Conservation (phyloP, 306 rosid species). For the Albizia julibrissin region DNA sequence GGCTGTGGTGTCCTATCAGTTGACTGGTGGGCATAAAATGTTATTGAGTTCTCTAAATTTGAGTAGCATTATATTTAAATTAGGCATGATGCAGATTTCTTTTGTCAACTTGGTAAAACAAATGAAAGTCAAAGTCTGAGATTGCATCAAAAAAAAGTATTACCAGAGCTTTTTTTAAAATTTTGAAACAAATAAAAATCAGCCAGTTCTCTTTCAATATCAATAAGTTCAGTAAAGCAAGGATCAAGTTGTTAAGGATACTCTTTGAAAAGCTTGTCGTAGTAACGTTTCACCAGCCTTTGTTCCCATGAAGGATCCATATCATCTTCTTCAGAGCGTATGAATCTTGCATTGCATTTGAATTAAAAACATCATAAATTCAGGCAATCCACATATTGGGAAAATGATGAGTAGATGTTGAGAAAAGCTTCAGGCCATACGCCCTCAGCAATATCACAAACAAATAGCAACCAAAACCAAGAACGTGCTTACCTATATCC, state of each 20-base stretch:
- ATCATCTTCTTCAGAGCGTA: conserved; percentile 93
- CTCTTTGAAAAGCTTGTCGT: conserved; percentile 95
- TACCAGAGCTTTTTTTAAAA: neutral
- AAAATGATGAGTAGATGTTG: conserved; percentile 11
- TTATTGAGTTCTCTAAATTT: conserved; percentile 20
- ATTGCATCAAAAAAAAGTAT: neutral
- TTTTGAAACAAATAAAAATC: conserved; percentile 1
- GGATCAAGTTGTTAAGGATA: conserved; percentile 58
- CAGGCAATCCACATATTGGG: conserved; percentile 29
- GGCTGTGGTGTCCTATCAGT: no score
- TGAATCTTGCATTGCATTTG: conserved; percentile 63
- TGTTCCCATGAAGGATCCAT: conserved; percentile 93
- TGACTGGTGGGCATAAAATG: conserved; percentile 18
- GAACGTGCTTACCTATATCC: conserved; percentile 66
- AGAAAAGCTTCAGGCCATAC: neutral
- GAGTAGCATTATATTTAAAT: neutral
- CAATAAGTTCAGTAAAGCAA: conserved; percentile 8
- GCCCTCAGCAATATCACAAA: conserved; percentile 3
- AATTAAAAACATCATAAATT: conserved; percentile 37
- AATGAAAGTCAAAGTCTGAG: neutral
- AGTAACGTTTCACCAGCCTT: conserved; percentile 93
- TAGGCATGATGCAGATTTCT: conserved; percentile 10
- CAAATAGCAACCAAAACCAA: conserved; percentile 13
- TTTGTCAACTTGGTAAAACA: conserved; percentile 14
- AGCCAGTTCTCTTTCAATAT: conserved; percentile 13